A percentile compares a stretch with the other conserved stretches of the same genome.
Conservation (phyloP, 176 grass and related monocot genomes). For the Paspalum notatum region DNA sequence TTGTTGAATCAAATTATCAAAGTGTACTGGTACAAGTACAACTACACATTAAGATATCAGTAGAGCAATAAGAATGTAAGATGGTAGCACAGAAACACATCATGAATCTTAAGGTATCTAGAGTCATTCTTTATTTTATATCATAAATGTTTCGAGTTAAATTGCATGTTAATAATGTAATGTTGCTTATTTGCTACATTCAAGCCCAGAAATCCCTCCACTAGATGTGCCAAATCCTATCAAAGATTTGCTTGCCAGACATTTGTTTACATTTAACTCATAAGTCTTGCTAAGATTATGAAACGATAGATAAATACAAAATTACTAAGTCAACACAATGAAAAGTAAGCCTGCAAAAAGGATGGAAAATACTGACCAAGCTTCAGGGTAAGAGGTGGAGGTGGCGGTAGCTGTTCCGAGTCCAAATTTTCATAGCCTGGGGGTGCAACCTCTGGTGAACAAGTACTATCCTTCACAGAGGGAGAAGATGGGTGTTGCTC, state of each 20-base stretch:
- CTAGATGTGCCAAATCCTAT: neutral
- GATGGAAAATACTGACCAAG: constrained; percentile 33
- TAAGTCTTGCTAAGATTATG: neutral
- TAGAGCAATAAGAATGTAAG: neutral
- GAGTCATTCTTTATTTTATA: constrained; percentile 4
- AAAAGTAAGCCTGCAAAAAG: constrained; percentile 6
- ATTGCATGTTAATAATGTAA: neutral
- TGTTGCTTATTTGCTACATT: neutral
- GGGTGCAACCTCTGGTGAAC: constrained; percentile 25
- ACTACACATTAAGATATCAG: neutral
- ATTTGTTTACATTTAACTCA: neutral
- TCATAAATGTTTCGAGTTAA: neutral
- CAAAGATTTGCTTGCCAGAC: neutral
- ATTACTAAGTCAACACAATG: constrained; percentile 24
- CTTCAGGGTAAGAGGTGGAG: constrained; percentile 32
- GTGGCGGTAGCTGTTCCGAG: constrained; percentile 18
- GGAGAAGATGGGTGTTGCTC: constrained; percentile 41
- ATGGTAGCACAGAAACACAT: constrained; percentile 12
- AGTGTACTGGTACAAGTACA: neutral
- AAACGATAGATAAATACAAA: constrained; percentile 28
- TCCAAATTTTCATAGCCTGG: constrained; percentile 34
- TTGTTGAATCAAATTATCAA: constrained; percentile 15
- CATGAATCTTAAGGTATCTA: constrained; percentile 14
- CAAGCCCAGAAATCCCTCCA: neutral
- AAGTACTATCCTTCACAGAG: neutral